These are phyloP conservation scores for Oidiodendron maius DNA, from an alignment of 495 filamentous ascomycete species.

Conservation along the genomic window DNA sequence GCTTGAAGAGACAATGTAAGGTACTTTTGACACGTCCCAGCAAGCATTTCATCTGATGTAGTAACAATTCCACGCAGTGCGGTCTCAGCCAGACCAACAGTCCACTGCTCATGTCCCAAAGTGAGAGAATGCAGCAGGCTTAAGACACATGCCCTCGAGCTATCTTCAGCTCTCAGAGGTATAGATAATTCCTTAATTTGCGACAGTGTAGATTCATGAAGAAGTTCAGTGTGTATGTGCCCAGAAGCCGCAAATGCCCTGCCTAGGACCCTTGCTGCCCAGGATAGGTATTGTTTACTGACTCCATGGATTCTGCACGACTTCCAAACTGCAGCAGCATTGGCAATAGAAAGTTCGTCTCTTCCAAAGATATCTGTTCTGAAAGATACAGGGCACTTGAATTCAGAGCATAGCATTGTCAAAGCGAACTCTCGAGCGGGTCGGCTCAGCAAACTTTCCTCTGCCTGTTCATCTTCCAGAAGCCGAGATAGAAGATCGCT, in stretches of 20 bases:
- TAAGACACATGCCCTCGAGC: slow-evolving; percentile 50
- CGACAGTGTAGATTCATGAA: slow-evolving; percentile 50
- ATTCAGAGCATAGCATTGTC: slow-evolving; percentile 66
- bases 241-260: slow-evolving; percentile 76
- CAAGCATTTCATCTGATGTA: slow-evolving; percentile 23
- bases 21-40: background rate
- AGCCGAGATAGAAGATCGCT: slow-evolving; percentile 69
- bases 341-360: slow-evolving; percentile 53
- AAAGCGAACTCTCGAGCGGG: slow-evolving; percentile 65
- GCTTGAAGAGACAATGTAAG: slow-evolving; percentile 7
- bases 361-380: slow-evolving; percentile 55
- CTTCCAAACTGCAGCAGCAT: slow-evolving; percentile 63
- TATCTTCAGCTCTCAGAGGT: slow-evolving; percentile 1
- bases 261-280: slow-evolving; percentile 80
- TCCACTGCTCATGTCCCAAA: slow-evolving; percentile 51
- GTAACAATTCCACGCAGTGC: slow-evolving; percentile 67
- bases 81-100: slow-evolving; percentile 71
- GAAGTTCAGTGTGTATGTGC: slow-evolving; percentile 49
- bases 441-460: slow-evolving; percentile 57
- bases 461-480: slow-evolving; percentile 60
- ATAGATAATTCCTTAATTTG: slow-evolving; percentile 36
- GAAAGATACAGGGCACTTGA: slow-evolving; percentile 50
- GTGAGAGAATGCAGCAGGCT: slow-evolving; percentile 62
- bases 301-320: slow-evolving; percentile 57
- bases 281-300: slow-evolving; percentile 66